phyloP scores from a whole-genome alignment of 202 grass and related monocot genomes.

The Dendrocalamus latiflorus region DNA sequence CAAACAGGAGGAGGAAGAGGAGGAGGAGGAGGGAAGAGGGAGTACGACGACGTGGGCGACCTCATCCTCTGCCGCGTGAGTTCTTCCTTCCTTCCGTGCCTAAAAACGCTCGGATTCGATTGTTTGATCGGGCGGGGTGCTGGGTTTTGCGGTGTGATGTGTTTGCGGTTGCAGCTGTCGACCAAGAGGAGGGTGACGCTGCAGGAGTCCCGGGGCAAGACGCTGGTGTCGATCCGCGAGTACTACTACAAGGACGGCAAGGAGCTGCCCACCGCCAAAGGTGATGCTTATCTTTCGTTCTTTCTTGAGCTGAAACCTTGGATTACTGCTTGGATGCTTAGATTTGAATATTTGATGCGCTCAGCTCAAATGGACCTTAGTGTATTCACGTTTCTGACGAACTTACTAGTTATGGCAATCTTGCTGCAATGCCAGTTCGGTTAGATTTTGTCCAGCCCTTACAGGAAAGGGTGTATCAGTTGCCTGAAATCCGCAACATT shows the following conservation, averaged over 20 bases:
- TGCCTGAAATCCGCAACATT: not conserved
- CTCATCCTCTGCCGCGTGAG: conserved; percentile 80
- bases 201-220: conserved; percentile 66
- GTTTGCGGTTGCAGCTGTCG: conserved; percentile 56
- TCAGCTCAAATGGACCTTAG: not conserved
- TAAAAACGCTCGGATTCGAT: not conserved
- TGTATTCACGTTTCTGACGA: not conserved
- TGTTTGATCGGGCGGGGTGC: not conserved
- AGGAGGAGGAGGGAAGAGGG: conserved; percentile 20
- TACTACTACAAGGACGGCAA: conserved; percentile 86
- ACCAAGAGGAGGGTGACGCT: conserved; percentile 75
- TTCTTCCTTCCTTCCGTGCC: not conserved
- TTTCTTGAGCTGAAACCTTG: not conserved
- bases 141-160: conserved; percentile 20
- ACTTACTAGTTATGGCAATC: not conserved
- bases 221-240: conserved; percentile 76
- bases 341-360: not conserved
- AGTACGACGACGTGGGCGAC: conserved; percentile 73
- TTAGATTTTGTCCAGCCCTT: not conserved
- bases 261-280: conserved; percentile 70
- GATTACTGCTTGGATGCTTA: not conserved
- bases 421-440: conserved; percentile 6
- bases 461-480: not conserved
- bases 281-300: conserved; percentile 26
- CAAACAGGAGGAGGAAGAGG: conserved; percentile 9